Evolutionary conservation across 2,329 filamentous ascomycete species (phyloP), one percentile per base, ranked within the genome.

Genomic region (Colletotrichum sp.): DNA sequence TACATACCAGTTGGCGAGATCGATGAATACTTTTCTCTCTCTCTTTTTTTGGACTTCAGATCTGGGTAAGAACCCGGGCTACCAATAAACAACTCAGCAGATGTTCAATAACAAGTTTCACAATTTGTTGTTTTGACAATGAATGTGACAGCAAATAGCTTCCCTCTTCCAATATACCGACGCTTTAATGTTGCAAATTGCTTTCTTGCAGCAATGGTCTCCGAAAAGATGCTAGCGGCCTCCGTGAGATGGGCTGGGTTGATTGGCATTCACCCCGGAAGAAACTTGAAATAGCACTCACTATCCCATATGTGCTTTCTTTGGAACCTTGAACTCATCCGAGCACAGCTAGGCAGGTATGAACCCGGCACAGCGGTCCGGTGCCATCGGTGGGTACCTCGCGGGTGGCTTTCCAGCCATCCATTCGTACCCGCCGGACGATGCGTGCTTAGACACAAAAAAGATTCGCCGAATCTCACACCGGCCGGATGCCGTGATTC

Each of bases 191-290:
- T 47, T n/a, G 0, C n/a, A 4, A 21, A 21, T 11, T 21, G 43
- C 43, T 21, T 12, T 4, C n/a, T n/a, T 12, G 6, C n/a, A 47
- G 43, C 43, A 47, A n/a, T 7, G 6, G 43, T n/a, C 6, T 21
- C 21, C n/a, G 8, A 4, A 47, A 0, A 21, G 38, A 47, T 12
- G 2, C n/a, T 8, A 21, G 6, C 9, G 43, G n/a, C 18, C 3
- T n/a, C 43, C 43, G 43, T 21, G n/a, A 11, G n/a, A 12, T 24
- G 24, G 24, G 24, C 24, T 47, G n/a, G 11, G 1, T 7, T 9
- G 11, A 13, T 47, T 13, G n/a, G n/a, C 1, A 1, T 47, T 21
- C n/a, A 0, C 13, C 21, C 6, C 0, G 1, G 43, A 11, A 21
- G 43, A 47, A 47, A 47, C 43, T 12, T 47, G n/a, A 3, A 21